Percentiles rank a stretch among this genome's conserved stretches.
Conservation (phyloP, 2,329 filamentous ascomycete genomes). For the Cordyceps farinosa region DNA sequence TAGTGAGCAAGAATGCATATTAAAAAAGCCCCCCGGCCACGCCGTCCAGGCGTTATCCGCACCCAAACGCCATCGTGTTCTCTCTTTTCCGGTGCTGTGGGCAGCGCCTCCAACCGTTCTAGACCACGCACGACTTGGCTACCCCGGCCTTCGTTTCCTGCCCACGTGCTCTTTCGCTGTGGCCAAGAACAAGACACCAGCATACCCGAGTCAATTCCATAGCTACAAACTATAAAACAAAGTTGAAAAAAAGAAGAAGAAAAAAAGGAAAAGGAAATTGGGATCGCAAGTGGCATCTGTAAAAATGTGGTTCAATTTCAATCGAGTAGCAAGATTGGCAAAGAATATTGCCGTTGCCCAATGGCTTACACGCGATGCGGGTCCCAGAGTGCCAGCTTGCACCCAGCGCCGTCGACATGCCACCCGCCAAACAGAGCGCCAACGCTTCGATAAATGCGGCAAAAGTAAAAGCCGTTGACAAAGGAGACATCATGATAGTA, state of each 20-base stretch:
- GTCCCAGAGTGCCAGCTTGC: not conserved
- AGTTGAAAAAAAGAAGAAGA: no score
- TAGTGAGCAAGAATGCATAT: no score
- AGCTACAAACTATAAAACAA: no score
- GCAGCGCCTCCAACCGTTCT: conserved; percentile 3
- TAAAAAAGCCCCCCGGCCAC: not conserved
- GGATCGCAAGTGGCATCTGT: no score
- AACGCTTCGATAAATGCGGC: conserved; percentile 19
- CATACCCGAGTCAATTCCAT: no score
- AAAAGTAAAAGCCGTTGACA: not conserved
- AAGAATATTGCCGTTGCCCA: not conserved
- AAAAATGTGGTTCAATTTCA: not conserved
- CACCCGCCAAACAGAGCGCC: conserved; percentile 18
- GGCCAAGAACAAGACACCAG: not conserved
- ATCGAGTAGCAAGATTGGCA: not conserved
- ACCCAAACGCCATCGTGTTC: not conserved
- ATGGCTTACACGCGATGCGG: conserved; percentile 8
- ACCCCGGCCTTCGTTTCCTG: not conserved
- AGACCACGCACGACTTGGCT: not conserved
- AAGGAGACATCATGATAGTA: not conserved
- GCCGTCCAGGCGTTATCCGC: not conserved
- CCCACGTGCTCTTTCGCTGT: not conserved
- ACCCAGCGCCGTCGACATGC: not conserved
- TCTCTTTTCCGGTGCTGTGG: not conserved
- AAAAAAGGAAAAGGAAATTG: not conserved